Evolutionary conservation across 352 stramenopile genomes (phyloP).

Genomic region (Phytophthora sansomeana): DNA sequence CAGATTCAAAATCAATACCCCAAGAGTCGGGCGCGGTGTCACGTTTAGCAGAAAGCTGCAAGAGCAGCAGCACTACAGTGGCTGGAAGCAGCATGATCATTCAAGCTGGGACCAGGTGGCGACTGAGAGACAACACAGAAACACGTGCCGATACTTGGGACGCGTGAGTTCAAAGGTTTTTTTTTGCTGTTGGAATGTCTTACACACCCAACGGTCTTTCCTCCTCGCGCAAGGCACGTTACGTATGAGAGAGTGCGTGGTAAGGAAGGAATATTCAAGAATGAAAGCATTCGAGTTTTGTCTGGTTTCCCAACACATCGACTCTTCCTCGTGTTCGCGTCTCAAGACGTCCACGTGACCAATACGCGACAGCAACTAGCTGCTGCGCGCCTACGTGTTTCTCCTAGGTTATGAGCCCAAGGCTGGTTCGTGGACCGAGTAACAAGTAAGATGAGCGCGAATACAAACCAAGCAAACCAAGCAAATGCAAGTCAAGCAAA

Average conservation of each 20-base stretch:
- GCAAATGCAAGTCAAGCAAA: not conserved
- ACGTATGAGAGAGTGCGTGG: not conserved
- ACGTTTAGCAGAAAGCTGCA: constrained; percentile 2
- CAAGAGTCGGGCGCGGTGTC: too few relatives aligned
- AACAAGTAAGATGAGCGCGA: too few relatives aligned
- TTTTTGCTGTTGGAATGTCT: not conserved
- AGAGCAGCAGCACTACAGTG: not conserved
- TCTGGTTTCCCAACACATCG: not conserved
- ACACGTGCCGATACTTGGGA: not conserved
- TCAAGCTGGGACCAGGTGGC: not conserved
- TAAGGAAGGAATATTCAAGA: not conserved
- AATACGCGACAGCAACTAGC: not conserved
- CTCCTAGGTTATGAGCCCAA: constrained; percentile 4
- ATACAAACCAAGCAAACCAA: not conserved
- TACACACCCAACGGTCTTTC: not conserved
- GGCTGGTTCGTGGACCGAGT: not conserved
- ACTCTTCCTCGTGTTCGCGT: not conserved
- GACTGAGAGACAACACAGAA: not conserved
- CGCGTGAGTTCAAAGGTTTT: not conserved
- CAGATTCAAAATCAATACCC: too few relatives aligned
- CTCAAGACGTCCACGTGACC: not conserved
- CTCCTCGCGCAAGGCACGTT: not conserved
- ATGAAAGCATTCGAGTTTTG: not conserved
- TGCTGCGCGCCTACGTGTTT: too few relatives aligned
- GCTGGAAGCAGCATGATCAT: not conserved